These are phyloP conservation scores for Xylaria curta DNA, from an alignment of 495 filamentous ascomycete species.

Conservation along the genomic window DNA sequence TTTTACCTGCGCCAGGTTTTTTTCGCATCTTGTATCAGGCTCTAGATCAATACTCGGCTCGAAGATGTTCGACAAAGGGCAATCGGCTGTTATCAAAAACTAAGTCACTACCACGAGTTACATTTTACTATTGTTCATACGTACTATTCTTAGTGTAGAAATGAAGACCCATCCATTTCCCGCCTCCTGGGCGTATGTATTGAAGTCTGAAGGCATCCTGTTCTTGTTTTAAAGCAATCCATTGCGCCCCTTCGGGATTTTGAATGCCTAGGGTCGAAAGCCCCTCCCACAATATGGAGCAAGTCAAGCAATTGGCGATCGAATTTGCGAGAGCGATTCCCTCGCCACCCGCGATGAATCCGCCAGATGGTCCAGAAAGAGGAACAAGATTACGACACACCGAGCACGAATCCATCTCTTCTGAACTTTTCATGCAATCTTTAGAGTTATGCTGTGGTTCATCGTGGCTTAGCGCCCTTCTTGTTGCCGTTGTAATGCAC, in stretches of 20 bases:
- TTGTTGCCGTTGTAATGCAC: too few relatives aligned
- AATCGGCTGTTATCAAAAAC: not conserved
- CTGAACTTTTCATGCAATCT: not conserved
- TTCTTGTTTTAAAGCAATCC: not conserved
- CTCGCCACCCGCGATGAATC: not conserved
- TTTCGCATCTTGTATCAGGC: not conserved
- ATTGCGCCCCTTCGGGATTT: not conserved
- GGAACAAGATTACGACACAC: not conserved
- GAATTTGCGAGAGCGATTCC: not conserved
- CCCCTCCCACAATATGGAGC: not conserved
- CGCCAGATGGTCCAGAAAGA: not conserved
- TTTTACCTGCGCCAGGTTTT: not conserved
- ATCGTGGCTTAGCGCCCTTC: not conserved
- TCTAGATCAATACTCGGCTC: not conserved
- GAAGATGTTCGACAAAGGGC: not conserved
- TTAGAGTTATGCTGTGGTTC: not conserved
- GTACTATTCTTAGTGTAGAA: not conserved
- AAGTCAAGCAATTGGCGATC: not conserved
- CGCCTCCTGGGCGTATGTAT: not conserved
- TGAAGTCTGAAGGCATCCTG: not conserved
- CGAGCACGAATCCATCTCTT: not conserved
- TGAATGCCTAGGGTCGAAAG: not conserved
- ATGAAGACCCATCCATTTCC: not conserved
- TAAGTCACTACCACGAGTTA: not conserved
- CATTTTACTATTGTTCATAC: not conserved